Evolutionary conservation across 805 yeast genomes (phyloP).

Genomic region (Schizosaccharomyces osmophilus): DNA sequence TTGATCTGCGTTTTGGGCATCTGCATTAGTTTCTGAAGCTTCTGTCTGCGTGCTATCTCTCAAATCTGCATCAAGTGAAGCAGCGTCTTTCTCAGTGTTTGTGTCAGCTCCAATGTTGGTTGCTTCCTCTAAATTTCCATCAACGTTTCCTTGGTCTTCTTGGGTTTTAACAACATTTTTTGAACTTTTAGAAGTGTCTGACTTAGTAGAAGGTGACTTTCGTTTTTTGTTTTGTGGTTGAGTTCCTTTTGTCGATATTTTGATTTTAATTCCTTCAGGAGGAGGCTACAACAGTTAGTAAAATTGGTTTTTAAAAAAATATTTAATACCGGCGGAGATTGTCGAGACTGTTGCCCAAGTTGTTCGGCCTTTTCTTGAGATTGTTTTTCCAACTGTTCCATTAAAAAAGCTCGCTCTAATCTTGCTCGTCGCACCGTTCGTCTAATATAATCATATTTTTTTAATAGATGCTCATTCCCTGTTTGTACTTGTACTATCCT

Average conservation of each 20-base stretch:
- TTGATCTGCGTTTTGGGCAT: background rate
- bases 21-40: no score
- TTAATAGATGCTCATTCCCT: conserved; percentile 48
- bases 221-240: background rate
- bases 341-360: background rate
- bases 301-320: background rate
- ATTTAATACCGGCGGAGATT: background rate
- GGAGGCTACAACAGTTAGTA: background rate
- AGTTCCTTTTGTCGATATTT: background rate
- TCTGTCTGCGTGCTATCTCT: no score
- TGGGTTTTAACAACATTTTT: no score
- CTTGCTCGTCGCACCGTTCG: conserved; percentile 53
- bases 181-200: background rate
- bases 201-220: background rate
- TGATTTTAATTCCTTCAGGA: background rate
- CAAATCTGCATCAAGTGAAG: no score
- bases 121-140: background rate
- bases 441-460: conserved; percentile 56
- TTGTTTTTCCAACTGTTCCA: conserved; percentile 52
- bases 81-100: background rate
- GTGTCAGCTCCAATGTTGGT: background rate
- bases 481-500: conserved; percentile 50
- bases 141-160: no score
- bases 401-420: conserved; percentile 54
- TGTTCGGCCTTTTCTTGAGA: conserved; percentile 9